phyloP scores from a whole-genome alignment of 768 basidiomycete genomes.

The Trametes cinnabarina region DNA sequence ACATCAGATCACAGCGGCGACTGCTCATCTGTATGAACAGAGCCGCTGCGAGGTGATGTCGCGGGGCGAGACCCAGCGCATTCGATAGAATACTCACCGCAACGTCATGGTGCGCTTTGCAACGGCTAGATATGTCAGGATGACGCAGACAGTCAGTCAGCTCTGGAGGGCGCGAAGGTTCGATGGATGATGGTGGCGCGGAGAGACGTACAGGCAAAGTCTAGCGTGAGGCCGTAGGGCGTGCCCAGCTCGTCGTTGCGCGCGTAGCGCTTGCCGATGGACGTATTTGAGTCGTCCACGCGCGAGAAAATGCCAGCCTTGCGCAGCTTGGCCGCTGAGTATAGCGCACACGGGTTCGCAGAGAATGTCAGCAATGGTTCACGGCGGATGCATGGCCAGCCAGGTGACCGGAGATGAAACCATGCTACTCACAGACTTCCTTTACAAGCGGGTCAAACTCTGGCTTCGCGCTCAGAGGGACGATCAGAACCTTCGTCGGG shows the following conservation, averaged over 20 bases:
- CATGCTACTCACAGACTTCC: constrained; percentile 78
- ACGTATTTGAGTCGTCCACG: constrained; percentile 93
- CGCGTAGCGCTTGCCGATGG: constrained; percentile 96
- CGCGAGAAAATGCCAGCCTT: constrained; percentile 86
- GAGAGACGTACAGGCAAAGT: constrained; percentile 76
- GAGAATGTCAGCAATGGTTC: constrained; percentile 2
- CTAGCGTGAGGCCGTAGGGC: constrained; percentile 93
- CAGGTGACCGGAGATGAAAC: constrained; percentile 14
- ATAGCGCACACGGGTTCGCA: constrained; percentile 19
- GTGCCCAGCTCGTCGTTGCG: constrained; percentile 99
- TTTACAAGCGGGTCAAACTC: constrained; percentile 81
- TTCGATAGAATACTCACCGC: constrained; percentile 52
- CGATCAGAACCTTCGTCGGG: constrained; percentile 95
- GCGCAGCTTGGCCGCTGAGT: constrained; percentile 79
- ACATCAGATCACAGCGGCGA: background rate
- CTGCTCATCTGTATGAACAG: background rate
- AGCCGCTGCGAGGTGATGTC: background rate
- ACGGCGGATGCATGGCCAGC: background rate
- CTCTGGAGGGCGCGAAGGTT: background rate
- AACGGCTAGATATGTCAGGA: constrained; percentile 53
- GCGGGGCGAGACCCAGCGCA: background rate
- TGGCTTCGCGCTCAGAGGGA: constrained; percentile 84
- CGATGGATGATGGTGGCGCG: constrained; percentile 15
- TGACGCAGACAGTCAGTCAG: background rate
- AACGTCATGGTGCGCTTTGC: constrained; percentile 93